Base-by-base conservation (phyloP, 257 asterid genomes). In the Haberlea rhodopensis region DNA sequence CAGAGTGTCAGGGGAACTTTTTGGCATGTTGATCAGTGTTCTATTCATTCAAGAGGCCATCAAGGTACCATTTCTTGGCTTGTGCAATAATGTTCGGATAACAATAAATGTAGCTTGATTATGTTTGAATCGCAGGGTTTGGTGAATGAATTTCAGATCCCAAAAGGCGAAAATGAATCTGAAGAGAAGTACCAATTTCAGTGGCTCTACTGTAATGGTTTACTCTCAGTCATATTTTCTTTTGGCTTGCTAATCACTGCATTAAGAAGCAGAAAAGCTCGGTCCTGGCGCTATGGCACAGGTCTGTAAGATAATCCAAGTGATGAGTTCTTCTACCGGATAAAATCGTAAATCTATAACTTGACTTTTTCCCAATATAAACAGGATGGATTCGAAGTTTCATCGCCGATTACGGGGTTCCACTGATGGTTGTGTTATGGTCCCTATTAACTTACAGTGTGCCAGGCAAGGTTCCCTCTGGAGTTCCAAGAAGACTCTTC, bases 351-450 rank as follows among this genome's bases (percentile, higher is more conserved):
- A 13, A 40, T 56, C 23, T 22, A 3, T 24, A 56, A 23, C 37
- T 1, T 58, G 24, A 46, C 26, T n/a, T 18, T 54, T 32, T 18
- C 19, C 26, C 53, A 28, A 60, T 45, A 61, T 65, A 60, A 60
- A 70, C 82, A 87, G 97, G 89, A 46, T 79, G 81, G 85, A 53
- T 86, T 57, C 78, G 99, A 69, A 76, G 96, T 77, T 72, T 94
- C 52, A 80, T 82, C 53, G 96, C 99, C 1, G 99, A 94, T 79
- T 90, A 94, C 57, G 99, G 97, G 15, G 97, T 94, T 76, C 92
- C 96, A 8, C 71, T 90, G 26, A 87, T 88, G 87, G 88, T 94
- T 32, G 79, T 90, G 20, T 56, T 87, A 13, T 87, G 99, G 97
- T 81, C 99, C 2, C 85, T 81, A 6, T 59, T 90, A 62, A 89